Percentiles rank a stretch among this genome's conserved stretches.
Conservation (phyloP, 441 rosid genomes). For the Populus trichocarpa region DNA sequence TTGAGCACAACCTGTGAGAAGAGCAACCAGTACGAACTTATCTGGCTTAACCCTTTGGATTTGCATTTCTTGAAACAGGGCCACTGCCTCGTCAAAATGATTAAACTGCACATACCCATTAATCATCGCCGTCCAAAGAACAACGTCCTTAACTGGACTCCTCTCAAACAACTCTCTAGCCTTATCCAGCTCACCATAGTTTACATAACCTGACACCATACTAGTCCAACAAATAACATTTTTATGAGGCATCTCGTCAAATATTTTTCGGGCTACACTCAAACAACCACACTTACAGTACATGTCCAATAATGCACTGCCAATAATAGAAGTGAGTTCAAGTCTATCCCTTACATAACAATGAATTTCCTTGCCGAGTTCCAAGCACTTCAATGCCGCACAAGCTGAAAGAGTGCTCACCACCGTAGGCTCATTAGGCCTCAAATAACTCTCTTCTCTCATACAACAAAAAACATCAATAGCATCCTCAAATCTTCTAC, state of each 20-base stretch:
- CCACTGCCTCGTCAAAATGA: conserved; percentile 48
- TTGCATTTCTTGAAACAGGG: conserved; percentile 56
- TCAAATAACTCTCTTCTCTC: conserved; percentile 34
- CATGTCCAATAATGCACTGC: conserved; percentile 60
- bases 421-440: conserved; percentile 52
- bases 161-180: conserved; percentile 58
- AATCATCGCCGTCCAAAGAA: conserved; percentile 65
- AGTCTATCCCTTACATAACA: conserved; percentile 31
- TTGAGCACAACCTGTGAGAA: conserved; percentile 64
- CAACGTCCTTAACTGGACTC: conserved; percentile 54
- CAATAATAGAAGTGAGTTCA: conserved; percentile 40
- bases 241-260: conserved; percentile 34
- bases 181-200: conserved; percentile 32
- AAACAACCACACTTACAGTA: conserved; percentile 54
- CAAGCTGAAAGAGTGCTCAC: conserved; percentile 69
- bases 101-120: conserved; percentile 60
- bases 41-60: conserved; percentile 38
- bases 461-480: conserved; percentile 35
- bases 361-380: conserved; percentile 50
- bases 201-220: conserved; percentile 41
- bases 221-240: conserved; percentile 66
- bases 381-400: conserved; percentile 40
- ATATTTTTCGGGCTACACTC: conserved; percentile 36
- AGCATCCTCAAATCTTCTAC: conserved; percentile 41
- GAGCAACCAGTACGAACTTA: conserved; percentile 44